Base-by-base conservation (phyloP, 2,329 filamentous ascomycete species). In the Furcasterigmium furcatum region DNA sequence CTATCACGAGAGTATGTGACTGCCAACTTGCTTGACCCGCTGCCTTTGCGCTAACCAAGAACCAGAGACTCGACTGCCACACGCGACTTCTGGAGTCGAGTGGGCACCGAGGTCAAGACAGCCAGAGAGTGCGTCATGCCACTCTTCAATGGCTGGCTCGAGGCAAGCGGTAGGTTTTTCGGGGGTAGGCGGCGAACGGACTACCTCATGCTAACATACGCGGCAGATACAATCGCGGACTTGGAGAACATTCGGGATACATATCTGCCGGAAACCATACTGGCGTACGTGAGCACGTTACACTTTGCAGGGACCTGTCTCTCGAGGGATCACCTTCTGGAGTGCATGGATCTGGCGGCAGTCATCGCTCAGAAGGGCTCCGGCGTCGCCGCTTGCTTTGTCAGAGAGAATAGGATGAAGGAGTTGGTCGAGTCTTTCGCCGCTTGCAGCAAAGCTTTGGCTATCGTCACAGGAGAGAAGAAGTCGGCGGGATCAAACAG, bases 271-370 rank as follows among this genome's bases (percentile, higher is more conserved):
- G 91, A 96, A 62, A 79, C 88, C 16, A 74, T 96, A 35, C 76
- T 99, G 41, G 88, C 87, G 3, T 96, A 94, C 62, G 82, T 94
- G 60, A 85, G 80, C 56, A 84, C 87, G 2, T 72, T 97, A 41
- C 87, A 95, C 61, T 87, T 87, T 58, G 86, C 87, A 0, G 90
- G 89, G 4, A 84, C 82, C 39, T 77, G 81, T 41, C 71, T 95
- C 36, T 85, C 83, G 38, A 83, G 90, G 36, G 88, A 92, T 47
- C 80, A 86, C 53, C 74, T 95, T 16, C 76, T 94, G 21, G 84
- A 92, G 59, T 88, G 85, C 57, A 92, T 99, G 87, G 88, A 96
- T 48, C 73, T 99, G 14, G 85, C 90, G 1, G 82, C 84, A 2
- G 62, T 84, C 3, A 78, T 96, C 42, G 89, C 92, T 2, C 82